Evolutionary conservation across 352 stramenopile species (phyloP), one percentile per base, ranked within the genome.

Genomic region (Phytophthora citrophthora): DNA sequence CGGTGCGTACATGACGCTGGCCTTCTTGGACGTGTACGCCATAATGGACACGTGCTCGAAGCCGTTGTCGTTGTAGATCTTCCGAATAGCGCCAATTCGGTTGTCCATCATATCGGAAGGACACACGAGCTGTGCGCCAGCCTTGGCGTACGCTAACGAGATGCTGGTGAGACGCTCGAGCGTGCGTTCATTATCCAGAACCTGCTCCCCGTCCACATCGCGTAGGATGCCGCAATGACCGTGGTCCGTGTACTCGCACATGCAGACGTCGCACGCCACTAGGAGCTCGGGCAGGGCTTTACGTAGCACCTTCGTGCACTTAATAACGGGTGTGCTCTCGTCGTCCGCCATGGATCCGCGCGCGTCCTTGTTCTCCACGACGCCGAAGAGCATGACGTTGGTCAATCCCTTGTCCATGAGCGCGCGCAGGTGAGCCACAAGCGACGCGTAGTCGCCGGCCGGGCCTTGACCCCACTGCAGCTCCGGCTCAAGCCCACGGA

Each of bases 31-130:
- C 53, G 98, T 99, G 88, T 99, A 99, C 16, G 96, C 91, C 76
- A 99, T 95, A 76, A 99, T 99, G 34, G 92, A 98, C 55, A 99
- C 97, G 84, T 99, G 94, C 60, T 94, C 96, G 80, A 98, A 99
- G 45, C 93, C 95, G 64, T 99, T 90, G 8, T 89, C 88, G 72
- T 99, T 97, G 44, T 99, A 89, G 38, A 93, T 87, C 71, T 94
- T 80, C 59, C 98, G 91, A 71, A 99, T 99, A 20, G 87, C 86
- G 34, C 86, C 93, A 29, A 99, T 97, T 56, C 97, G 94, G 53
- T 98, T 97, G 83, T 99, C 98, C 97, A 99, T 97, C 91, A 98
- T 97, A 78, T 98, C 91, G 39, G 80, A 96, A 27, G 97, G 98
- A 45, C 96, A 98, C 50, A 99, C 96, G 78, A 99, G 96, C 83